These are phyloP conservation scores for Moesziomyces antarcticus DNA, from an alignment of 1,284 basidiomycete genomes.

Conservation along the genomic window DNA sequence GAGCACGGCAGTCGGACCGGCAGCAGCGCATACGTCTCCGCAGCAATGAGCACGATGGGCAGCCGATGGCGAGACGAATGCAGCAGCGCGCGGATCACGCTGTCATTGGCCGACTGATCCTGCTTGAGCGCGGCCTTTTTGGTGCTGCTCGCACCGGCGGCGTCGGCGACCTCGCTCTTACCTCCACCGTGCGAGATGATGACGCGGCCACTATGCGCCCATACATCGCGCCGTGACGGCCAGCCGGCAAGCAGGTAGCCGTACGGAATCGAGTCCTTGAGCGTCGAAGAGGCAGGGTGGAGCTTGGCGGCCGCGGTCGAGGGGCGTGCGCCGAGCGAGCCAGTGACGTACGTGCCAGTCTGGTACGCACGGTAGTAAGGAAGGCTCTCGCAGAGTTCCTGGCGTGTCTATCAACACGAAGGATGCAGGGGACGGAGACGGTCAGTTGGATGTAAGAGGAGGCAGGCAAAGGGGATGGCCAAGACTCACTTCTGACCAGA, in stretches of 20 bases:
- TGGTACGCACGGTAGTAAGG: conserved; percentile 54
- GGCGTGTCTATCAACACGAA: conserved; percentile 19
- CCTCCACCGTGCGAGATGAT: conserved; percentile 53
- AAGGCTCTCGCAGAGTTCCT: conserved; percentile 55
- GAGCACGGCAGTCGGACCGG: conserved; percentile 37
- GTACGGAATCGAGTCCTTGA: conserved; percentile 35
- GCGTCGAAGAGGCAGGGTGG: neutral
- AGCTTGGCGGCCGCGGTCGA: conserved; percentile 1
- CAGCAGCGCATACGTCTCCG: conserved; percentile 37
- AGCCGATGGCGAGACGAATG: conserved; percentile 23
- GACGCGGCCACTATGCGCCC: conserved; percentile 37
- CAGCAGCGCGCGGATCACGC: conserved; percentile 40
- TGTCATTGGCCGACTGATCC: conserved; percentile 38
- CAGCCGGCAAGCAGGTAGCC: conserved; percentile 54
- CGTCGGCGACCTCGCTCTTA: conserved; percentile 16
- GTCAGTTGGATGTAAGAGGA: neutral
- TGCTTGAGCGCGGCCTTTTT: conserved; percentile 26
- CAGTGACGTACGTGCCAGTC: conserved; percentile 38
- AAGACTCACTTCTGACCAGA: conserved; percentile 32
- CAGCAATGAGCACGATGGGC: conserved; percentile 47
- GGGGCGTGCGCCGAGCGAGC: conserved; percentile 11
- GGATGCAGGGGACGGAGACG: neutral
- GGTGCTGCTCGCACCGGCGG: conserved; percentile 1
- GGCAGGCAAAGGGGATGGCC: neutral
- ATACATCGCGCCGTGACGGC: conserved; percentile 42